These are phyloP conservation scores for Chytridiales sp. DNA, from an alignment of 371 early-diverging fungal genomes.

Conservation along the genomic window DNA sequence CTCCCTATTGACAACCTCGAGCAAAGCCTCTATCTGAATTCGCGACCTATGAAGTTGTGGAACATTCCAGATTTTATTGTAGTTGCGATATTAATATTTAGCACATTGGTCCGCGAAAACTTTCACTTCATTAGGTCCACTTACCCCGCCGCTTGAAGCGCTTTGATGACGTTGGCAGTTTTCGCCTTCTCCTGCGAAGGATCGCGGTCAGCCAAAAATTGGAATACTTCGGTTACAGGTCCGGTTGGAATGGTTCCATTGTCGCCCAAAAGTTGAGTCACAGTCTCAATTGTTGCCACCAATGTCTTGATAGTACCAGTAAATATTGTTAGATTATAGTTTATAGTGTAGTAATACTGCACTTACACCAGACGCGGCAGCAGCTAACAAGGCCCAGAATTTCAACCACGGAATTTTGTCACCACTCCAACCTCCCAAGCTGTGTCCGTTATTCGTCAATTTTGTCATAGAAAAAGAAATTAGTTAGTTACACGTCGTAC, in stretches of 20 bases:
- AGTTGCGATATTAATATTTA: no score
- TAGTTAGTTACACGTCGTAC: not conserved
- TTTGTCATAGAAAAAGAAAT: not conserved
- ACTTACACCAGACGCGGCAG: slow-evolving; percentile 43
- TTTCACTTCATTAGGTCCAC: no score
- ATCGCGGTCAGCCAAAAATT: slow-evolving; percentile 36
- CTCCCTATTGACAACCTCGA: no score
- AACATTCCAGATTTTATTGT: no score
- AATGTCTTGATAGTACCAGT: slow-evolving; percentile 31
- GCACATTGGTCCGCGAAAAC: no score
- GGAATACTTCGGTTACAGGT: slow-evolving; percentile 29
- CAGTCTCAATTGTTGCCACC: slow-evolving; percentile 36
- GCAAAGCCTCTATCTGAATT: no score
- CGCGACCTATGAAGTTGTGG: no score
- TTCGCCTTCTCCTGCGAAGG: slow-evolving; percentile 7
- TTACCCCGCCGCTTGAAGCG: slow-evolving; percentile 5
- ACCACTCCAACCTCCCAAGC: slow-evolving; percentile 40
- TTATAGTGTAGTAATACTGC: not conserved
- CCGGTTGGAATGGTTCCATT: slow-evolving; percentile 30
- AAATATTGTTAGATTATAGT: not conserved
- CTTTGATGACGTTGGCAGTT: slow-evolving; percentile 4
- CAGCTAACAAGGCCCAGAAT: slow-evolving; percentile 48
- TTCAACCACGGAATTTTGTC: slow-evolving; percentile 48
- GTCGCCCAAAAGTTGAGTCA: slow-evolving; percentile 34
- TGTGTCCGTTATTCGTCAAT: no score